A percentile compares a stretch with the other conserved stretches of the same genome.
phyloP scores from a whole-genome alignment of 169 alveolate genomes.

The Plasmodium coatneyi region DNA sequence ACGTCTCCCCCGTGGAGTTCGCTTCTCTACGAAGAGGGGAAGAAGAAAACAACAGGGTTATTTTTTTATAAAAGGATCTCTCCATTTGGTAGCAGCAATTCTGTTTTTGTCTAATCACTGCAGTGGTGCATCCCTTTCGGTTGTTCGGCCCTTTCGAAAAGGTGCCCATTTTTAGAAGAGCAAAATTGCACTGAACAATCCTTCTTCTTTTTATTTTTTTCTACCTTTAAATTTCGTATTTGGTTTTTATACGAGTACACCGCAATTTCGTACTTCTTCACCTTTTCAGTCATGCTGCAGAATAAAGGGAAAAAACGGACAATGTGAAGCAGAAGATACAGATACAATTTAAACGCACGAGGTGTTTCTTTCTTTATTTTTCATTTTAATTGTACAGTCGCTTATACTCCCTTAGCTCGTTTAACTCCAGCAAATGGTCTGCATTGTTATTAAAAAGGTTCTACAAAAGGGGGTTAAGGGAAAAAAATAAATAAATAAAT shows the following conservation, averaged over 20 bases:
- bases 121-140: not conserved
- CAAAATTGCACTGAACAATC: not conserved
- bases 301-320: not conserved
- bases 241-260: conserved; percentile 59
- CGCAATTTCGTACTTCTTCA: conserved; percentile 48
- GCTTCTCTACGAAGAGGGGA: conserved; percentile 12
- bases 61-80: not conserved
- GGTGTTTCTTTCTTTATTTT: not conserved
- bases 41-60: not conserved
- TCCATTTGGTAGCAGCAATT: not conserved
- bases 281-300: conserved; percentile 26
- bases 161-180: not conserved
- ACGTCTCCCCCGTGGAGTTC: conserved; percentile 5
- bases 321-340: not conserved
- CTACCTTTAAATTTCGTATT: conserved; percentile 65
- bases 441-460: conserved; percentile 25
- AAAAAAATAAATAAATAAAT: conserved; percentile 15
- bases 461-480: conserved; percentile 1
- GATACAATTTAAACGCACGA: not conserved
- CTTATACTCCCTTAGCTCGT: conserved; percentile 63
- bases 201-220: not conserved
- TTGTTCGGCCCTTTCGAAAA: not conserved
- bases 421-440: conserved; percentile 30
- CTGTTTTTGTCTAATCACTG: not conserved
- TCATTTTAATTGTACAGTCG: conserved; percentile 51